Evolutionary conservation across 257 asterid genomes (phyloP), one percentile per base, ranked within the genome.

Genomic region (Capsicum chinense): DNA sequence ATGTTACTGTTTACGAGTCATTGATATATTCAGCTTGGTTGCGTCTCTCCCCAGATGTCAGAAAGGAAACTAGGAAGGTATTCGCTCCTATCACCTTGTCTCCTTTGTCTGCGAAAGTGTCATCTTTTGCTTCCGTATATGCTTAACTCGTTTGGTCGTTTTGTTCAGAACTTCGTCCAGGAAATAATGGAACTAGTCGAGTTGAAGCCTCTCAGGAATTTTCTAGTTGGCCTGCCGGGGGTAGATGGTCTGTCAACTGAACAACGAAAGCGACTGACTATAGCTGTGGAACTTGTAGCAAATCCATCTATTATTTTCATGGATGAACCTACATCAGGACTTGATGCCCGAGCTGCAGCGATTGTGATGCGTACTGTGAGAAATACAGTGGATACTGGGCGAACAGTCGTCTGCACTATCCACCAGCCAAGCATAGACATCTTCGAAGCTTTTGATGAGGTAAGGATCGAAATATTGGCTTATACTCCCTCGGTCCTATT

Each of bases 291-390:
- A 83, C 90, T 95, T 5, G 98, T 95, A 81, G 98, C 98, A 4
- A 95, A 95, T 87, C 98, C 98, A 12, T 95, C 97, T 79, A 91
- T 95, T 67, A 95, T 95, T 86, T 95, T 95, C 91, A 95, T 95
- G 98, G 98, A 95, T 78, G 98, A 95, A 68, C 98, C 98, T 15
- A 95, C 98, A 37, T 92, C 98, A 19, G 95, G 97, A 1, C 97
- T 95, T 21, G 98, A 95, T 85, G 98, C 98, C 63, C 87, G 98
- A 86, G 97, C 98, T 69, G 98, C 98, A 42, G 98, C 98, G 6
- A 93, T 95, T 54, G 97, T 95, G 78, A 93, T 94, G 98, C 85
- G 98, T 16, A 84, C 98, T 1, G 97, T 94, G n/a, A 90, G 98
- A 33, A 93, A 94, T 89, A 94, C 98, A 0, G 98, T 94, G 0